Evolutionary conservation across 345 rosid species (phyloP).

Genomic region (Xanthoceras sorbifolium): DNA sequence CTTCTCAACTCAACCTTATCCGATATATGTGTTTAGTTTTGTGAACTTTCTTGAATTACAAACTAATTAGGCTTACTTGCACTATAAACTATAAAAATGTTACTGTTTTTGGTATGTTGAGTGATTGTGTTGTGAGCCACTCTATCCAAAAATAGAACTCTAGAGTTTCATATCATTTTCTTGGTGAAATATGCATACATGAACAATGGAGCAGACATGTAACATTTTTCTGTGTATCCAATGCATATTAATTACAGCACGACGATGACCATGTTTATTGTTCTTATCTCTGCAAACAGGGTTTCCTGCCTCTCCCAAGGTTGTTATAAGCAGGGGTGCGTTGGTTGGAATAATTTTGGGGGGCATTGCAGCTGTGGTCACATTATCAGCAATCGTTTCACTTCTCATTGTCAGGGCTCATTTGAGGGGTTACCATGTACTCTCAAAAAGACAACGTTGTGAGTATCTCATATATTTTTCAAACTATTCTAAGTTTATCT

Average conservation of each 20-base stretch:
- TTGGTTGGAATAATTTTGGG: slow-evolving; percentile 70
- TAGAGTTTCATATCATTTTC: neutral
- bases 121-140: neutral
- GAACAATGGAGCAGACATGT: neutral
- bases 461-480: slow-evolving; percentile 34
- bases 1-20: slow-evolving; percentile 50
- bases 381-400: slow-evolving; percentile 65
- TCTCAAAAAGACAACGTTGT: slow-evolving; percentile 57
- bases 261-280: slow-evolving; percentile 8
- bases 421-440: slow-evolving; percentile 37
- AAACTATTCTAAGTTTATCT: too few species aligned
- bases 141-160: too few species aligned
- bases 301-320: slow-evolving; percentile 25
- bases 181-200: neutral
- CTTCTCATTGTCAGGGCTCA: slow-evolving; percentile 56
- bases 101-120: neutral
- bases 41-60: neutral
- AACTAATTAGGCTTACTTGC: neutral
- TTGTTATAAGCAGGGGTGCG: slow-evolving; percentile 60
- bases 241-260: slow-evolving; percentile 8
- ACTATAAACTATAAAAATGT: too few species aligned
- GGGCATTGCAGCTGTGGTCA: slow-evolving; percentile 64
- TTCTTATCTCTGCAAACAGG: slow-evolving; percentile 35
- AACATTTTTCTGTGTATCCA: neutral
- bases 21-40: neutral